Conservation (phyloP, 345 rosid species). For the Cardamine chenopodiifolia region DNA sequence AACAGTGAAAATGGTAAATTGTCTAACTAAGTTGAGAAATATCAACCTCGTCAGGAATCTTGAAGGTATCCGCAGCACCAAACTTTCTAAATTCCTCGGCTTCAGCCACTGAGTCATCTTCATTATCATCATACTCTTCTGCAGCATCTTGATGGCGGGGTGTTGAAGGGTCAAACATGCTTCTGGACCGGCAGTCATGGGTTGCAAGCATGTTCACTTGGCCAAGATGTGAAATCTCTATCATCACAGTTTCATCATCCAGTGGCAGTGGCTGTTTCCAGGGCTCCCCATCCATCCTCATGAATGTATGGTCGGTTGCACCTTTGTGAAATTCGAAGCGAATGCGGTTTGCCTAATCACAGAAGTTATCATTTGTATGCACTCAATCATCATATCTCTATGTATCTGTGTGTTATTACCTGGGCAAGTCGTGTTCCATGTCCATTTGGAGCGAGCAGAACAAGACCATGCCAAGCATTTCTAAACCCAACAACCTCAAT, state of each 20-base stretch:
- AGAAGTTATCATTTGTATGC: conserved; percentile 15
- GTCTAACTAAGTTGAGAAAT: conserved; percentile 68
- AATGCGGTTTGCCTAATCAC: conserved; percentile 70
- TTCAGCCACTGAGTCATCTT: conserved; percentile 49
- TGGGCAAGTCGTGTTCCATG: conserved; percentile 84
- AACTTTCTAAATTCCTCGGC: conserved; percentile 70
- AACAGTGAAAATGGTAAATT: neutral
- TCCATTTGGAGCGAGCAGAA: conserved; percentile 78
- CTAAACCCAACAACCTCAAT: conserved; percentile 89
- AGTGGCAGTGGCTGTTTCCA: conserved; percentile 93
- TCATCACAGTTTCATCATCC: conserved; percentile 73
- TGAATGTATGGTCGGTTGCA: conserved; percentile 72
- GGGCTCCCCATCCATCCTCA: conserved; percentile 98
- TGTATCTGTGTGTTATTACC: conserved; percentile 24
- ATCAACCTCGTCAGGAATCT: conserved; percentile 76
- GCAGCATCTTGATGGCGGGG: conserved; percentile 32
- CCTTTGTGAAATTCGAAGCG: conserved; percentile 88
- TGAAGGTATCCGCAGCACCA: conserved; percentile 93
- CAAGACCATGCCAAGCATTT: conserved; percentile 99
- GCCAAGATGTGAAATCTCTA: conserved; percentile 90
- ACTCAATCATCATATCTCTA: conserved; percentile 6
- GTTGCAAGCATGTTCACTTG: conserved; percentile 94
- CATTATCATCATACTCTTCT: conserved; percentile 50
- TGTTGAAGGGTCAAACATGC: conserved; percentile 51
- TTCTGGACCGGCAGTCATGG: conserved; percentile 66